These are phyloP conservation scores for Allantophomopsis lycopodina DNA, from an alignment of 2,329 filamentous ascomycete genomes.

Conservation along the genomic window DNA sequence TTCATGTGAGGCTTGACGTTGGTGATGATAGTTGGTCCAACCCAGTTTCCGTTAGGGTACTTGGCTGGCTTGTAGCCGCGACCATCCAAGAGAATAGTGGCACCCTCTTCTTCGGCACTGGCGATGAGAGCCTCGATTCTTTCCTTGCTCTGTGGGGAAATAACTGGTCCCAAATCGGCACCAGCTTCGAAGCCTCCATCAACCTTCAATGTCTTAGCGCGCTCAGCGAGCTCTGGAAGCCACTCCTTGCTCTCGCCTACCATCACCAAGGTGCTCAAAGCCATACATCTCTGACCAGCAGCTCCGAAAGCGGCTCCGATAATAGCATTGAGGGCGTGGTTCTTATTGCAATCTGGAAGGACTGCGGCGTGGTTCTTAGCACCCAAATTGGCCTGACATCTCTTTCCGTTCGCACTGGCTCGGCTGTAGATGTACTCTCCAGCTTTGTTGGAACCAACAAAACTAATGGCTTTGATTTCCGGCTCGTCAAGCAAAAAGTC, in stretches of 20 bases:
- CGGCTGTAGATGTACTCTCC: constrained; percentile 76
- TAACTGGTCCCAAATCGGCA: constrained; percentile 71
- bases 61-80: constrained; percentile 61
- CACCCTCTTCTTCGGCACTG: constrained; percentile 67
- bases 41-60: constrained; percentile 77
- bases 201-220: constrained; percentile 58
- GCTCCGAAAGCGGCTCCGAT: constrained; percentile 75
- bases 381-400: constrained; percentile 76
- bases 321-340: constrained; percentile 75
- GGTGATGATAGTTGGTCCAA: constrained; percentile 71
- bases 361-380: constrained; percentile 84
- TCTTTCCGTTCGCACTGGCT: constrained; percentile 74
- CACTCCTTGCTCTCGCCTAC: constrained; percentile 77
- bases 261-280: constrained; percentile 69
- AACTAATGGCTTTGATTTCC: constrained; percentile 73
- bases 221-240: constrained; percentile 65
- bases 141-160: constrained; percentile 65
- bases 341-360: constrained; percentile 79
- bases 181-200: constrained; percentile 73
- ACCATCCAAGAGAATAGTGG: constrained; percentile 71
- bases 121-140: constrained; percentile 66
- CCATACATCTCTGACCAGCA: constrained; percentile 79
- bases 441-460: constrained; percentile 78
- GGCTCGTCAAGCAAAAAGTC: constrained; percentile 81
- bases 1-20: constrained; percentile 70